Evolutionary conservation across 257 asterid species (phyloP).

Genomic region (Pogostemon cablin): DNA sequence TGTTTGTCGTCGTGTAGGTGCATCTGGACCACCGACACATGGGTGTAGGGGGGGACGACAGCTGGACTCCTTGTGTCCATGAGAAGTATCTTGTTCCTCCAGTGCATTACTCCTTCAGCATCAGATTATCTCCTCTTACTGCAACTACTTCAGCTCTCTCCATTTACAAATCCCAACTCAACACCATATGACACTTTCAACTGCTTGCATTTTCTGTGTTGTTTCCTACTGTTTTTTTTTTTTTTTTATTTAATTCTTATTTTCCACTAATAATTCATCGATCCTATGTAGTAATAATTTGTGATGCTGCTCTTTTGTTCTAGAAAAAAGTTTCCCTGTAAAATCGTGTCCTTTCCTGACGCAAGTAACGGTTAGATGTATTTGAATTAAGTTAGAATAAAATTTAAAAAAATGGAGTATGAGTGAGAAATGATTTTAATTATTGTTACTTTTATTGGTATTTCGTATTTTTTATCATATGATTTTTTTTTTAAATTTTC

Average conservation of each 20-base stretch:
- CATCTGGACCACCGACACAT: constrained; percentile 96
- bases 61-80: constrained; percentile 95
- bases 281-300: too few relatives aligned
- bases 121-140: constrained; percentile 66
- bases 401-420: too few relatives aligned
- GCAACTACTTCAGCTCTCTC: constrained; percentile 53
- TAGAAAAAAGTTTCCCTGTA: too few relatives aligned
- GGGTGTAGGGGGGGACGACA: constrained; percentile 98
- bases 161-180: constrained; percentile 58
- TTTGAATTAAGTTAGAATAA: too few relatives aligned
- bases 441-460: too few relatives aligned
- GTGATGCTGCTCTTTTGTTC: too few relatives aligned
- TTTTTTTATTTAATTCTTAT: not conserved
- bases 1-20: constrained; percentile 53
- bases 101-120: constrained; percentile 66
- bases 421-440: too few relatives aligned
- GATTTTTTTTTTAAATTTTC: too few relatives aligned
- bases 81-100: constrained; percentile 78
- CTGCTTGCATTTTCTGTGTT: not conserved
- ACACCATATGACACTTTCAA: constrained; percentile 6
- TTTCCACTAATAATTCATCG: too few relatives aligned
- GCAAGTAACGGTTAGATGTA: too few relatives aligned
- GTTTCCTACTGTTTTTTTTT: not conserved
- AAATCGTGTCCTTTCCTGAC: too few relatives aligned
- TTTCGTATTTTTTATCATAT: too few relatives aligned